phyloP scores from a whole-genome alignment of 2,329 filamentous ascomycete species.

The Pyricularia pennisetigena region DNA sequence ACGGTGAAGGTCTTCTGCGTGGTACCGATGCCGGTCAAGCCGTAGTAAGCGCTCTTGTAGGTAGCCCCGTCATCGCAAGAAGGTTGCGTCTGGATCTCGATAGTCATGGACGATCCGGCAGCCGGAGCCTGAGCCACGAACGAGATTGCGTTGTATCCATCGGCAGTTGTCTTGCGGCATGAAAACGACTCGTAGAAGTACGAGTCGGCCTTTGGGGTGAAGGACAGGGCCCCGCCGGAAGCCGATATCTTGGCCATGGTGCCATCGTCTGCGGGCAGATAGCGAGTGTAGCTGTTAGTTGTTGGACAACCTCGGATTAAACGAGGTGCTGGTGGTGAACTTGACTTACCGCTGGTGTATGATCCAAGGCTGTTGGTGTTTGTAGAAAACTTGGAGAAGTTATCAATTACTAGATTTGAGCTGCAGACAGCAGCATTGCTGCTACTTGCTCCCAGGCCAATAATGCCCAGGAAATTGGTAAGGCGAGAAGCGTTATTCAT shows the following conservation, averaged over 20 bases:
- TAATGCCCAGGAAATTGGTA: neutral
- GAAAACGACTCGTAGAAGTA: conserved; percentile 45
- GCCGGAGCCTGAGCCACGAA: conserved; percentile 35
- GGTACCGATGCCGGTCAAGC: conserved; percentile 8
- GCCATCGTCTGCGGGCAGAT: conserved; percentile 32
- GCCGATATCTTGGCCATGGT: conserved; percentile 31
- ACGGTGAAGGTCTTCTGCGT: conserved; percentile 10
- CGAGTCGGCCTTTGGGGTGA: conserved; percentile 34
- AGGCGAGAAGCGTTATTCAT: neutral
- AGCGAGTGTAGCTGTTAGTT: neutral
- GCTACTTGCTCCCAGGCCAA: neutral
- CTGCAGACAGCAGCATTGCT: conserved; percentile 13
- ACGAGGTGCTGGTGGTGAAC: neutral
- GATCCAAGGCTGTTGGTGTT: conserved; percentile 17
- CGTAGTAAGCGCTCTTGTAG: conserved; percentile 11
- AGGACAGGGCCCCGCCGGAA: conserved; percentile 32
- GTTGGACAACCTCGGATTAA: neutral
- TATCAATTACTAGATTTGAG: conserved; percentile 18
- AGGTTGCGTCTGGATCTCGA: conserved; percentile 9
- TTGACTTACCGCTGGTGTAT: conserved; percentile 16
- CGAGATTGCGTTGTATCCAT: conserved; percentile 35
- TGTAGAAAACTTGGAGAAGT: conserved; percentile 17
- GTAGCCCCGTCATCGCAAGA: conserved; percentile 22
- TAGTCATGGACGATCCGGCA: conserved; percentile 8
- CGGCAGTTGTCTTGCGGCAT: conserved; percentile 32